Conservation (phyloP, 345 rosid species). For the Heritiera fomes region DNA sequence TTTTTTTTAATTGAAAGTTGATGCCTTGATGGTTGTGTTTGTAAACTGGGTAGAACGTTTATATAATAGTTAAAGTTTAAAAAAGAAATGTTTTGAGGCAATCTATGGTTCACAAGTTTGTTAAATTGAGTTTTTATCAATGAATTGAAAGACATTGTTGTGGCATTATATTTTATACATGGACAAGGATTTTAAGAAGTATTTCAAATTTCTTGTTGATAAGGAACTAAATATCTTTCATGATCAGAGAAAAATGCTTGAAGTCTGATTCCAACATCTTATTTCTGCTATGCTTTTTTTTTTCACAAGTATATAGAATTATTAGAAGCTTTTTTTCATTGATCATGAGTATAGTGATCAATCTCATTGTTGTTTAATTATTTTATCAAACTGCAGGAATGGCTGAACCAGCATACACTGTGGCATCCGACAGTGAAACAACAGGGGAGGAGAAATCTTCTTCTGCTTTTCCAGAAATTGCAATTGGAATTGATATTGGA, state of each 20-base stretch:
- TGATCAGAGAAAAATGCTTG: neutral
- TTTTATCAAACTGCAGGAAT: conserved; percentile 47
- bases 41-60: neutral
- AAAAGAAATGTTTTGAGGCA: neutral
- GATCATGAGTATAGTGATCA: neutral
- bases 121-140: neutral
- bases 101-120: neutral
- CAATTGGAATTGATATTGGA: conserved; percentile 86
- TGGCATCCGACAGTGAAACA: conserved; percentile 82
- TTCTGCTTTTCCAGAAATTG: conserved; percentile 61
- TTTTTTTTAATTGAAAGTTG: neutral
- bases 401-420: conserved; percentile 79
- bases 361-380: conserved; percentile 5
- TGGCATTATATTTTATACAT: neutral
- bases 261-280: neutral
- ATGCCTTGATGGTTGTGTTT: neutral
- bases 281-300: neutral
- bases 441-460: conserved; percentile 74
- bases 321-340: neutral
- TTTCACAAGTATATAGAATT: neutral
- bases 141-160: neutral
- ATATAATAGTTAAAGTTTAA: neutral
- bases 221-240: neutral
- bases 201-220: neutral
- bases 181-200: neutral